These are phyloP conservation scores for Huntiella omanensis DNA, from an alignment of 2,329 filamentous ascomycete genomes.

Conservation along the genomic window DNA sequence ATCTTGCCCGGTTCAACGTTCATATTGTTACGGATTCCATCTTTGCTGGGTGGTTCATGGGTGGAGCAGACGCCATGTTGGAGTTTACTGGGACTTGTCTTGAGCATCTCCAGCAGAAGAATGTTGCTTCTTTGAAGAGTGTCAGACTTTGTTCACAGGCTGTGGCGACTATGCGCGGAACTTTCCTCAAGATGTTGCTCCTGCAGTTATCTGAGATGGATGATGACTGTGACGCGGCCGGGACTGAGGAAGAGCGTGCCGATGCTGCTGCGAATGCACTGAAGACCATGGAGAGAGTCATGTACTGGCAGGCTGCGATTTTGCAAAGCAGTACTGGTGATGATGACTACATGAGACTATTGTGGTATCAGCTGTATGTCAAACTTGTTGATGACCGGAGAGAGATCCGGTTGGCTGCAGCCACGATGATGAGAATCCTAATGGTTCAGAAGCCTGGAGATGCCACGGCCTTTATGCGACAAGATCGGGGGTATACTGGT, in stretches of 20 bases:
- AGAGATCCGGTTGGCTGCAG: slow-evolving; percentile 53
- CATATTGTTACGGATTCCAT: slow-evolving; percentile 69
- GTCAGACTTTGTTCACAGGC: slow-evolving; percentile 83
- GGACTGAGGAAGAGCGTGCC: slow-evolving; percentile 31
- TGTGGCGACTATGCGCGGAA: slow-evolving; percentile 53
- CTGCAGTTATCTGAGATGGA: slow-evolving; percentile 72
- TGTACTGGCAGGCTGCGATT: slow-evolving; percentile 91
- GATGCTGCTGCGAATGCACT: not conserved
- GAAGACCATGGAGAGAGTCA: slow-evolving; percentile 50
- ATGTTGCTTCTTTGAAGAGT: slow-evolving; percentile 62
- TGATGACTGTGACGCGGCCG: slow-evolving; percentile 31
- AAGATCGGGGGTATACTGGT: slow-evolving; percentile 30
- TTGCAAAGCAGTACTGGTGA: slow-evolving; percentile 60
- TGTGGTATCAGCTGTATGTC: slow-evolving; percentile 85
- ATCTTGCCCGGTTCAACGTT: slow-evolving; percentile 60
- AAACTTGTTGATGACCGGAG: slow-evolving; percentile 58
- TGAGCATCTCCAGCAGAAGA: slow-evolving; percentile 74
- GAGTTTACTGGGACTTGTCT: slow-evolving; percentile 73
- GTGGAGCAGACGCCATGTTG: slow-evolving; percentile 64
- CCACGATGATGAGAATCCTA: slow-evolving; percentile 76
- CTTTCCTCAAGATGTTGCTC: slow-evolving; percentile 62
- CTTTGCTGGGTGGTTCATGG: slow-evolving; percentile 91
- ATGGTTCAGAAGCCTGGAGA: slow-evolving; percentile 85
- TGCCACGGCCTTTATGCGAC: slow-evolving; percentile 52
- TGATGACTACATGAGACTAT: slow-evolving; percentile 61